Evolutionary conservation across 352 stramenopile species (phyloP), one percentile per base, ranked within the genome.

Genomic region (Elongisporangium prolatum): DNA sequence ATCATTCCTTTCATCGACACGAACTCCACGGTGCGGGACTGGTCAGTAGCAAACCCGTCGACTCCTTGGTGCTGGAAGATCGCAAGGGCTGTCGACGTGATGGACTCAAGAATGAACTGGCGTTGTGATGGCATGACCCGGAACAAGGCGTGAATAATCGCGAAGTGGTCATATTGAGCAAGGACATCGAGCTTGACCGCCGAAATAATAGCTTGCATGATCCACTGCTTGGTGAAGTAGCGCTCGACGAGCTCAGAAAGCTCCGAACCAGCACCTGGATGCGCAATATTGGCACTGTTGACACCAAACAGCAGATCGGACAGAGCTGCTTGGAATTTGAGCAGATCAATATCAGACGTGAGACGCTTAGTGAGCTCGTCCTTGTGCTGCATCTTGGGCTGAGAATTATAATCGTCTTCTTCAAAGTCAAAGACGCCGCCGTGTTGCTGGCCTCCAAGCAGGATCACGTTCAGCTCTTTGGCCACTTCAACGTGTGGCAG

Each of bases 401-500:
- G 44, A 21, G 80, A 54, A 17, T 82, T 64, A 52, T 62, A 55
- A 20, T 86, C 69, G 57, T 93, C 81, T 20, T 89, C 71, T 48
- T 93, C 82, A 49, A 93, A 89, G 53, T 86, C 67, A 48, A 92
- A 89, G 17, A 93, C 74, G 5, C 48, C 28, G 48, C 76, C 62
- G 1, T 71, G 61, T 38, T 69, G 74, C 13, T 69, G 63, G 11
- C 76, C 67, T 0, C 71, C 77, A 1, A 91, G 70, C 10, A 92
- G 64, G 24, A 82, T 60, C 57, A 91, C 54, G 51, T 93, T 93
- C 9, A 93, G 71, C 58, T 93, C 82, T 59, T 91, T 82, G 17
- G 77, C 76, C n/a, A 93, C 82, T 50, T 93, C 82, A 10, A 92
- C 56, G 21, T 83, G 68, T 0, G 84, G 82, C 16, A 92, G 71